Evolutionary conservation across 2,329 filamentous ascomycete genomes (phyloP).

Genomic region (Neobulgaria alba): DNA sequence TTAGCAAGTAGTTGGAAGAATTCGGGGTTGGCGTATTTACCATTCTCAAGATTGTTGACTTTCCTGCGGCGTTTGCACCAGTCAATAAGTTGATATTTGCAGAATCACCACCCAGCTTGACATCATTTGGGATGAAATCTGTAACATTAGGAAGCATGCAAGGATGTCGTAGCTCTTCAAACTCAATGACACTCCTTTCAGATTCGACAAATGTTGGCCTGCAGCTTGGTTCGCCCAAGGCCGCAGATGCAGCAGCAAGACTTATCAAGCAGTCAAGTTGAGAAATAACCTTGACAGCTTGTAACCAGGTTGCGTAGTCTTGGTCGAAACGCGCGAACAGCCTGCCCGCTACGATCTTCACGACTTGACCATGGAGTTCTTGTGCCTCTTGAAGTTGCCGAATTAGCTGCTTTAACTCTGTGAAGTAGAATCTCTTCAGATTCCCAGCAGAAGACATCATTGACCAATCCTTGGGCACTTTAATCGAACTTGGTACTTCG

Average conservation of each 20-base stretch:
- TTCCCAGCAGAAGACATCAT: constrained; percentile 92
- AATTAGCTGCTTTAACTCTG: constrained; percentile 72
- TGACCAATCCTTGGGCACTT: constrained; percentile 80
- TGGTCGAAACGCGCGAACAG: constrained; percentile 86
- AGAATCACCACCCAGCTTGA: constrained; percentile 71
- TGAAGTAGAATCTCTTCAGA: constrained; percentile 90
- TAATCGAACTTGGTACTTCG: constrained; percentile 76
- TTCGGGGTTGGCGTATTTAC: constrained; percentile 37
- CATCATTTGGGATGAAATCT: constrained; percentile 95
- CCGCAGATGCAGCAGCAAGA: constrained; percentile 77
- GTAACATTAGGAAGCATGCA: constrained; percentile 85
- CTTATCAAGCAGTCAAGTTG: constrained; percentile 94
- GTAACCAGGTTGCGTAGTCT: constrained; percentile 77
- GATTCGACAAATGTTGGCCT: constrained; percentile 80
- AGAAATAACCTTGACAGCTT: constrained; percentile 79
- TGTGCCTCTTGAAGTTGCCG: constrained; percentile 87
- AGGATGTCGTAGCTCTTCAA: constrained; percentile 85
- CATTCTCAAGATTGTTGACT: constrained; percentile 94
- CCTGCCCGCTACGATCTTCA: constrained; percentile 73
- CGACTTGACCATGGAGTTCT: constrained; percentile 84
- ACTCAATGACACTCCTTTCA: constrained; percentile 80
- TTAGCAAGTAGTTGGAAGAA: constrained; percentile 11
- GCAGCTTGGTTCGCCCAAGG: constrained; percentile 79
- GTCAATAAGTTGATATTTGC: constrained; percentile 87
- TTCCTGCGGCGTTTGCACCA: constrained; percentile 93